Evolutionary conservation across 148 eudicot species (phyloP).

Genomic region (Polygonum maritimum): DNA sequence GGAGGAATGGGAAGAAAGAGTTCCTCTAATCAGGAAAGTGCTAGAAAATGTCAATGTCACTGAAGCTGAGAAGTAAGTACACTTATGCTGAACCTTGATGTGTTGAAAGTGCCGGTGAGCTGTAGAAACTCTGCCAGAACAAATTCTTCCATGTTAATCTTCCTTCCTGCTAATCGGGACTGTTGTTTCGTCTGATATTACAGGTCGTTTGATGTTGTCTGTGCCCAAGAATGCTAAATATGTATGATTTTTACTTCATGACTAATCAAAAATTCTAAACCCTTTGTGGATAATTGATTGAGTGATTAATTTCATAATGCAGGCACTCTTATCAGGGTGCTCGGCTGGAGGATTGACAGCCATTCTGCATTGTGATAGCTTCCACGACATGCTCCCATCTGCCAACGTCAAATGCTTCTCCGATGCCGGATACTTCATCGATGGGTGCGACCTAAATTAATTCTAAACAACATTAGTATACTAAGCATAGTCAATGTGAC

Average conservation of each 20-base stretch:
- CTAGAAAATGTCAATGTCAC: constrained; percentile 38
- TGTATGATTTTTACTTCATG: constrained; percentile 22
- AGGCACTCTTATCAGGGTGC: constrained; percentile 7
- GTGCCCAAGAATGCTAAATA: constrained; percentile 49
- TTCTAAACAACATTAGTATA: no score
- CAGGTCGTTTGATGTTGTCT: constrained; percentile 32
- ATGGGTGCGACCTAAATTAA: background rate
- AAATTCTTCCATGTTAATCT: background rate
- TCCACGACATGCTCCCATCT: background rate
- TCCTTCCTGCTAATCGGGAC: background rate
- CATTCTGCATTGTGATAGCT: constrained; percentile 8
- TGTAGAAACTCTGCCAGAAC: background rate
- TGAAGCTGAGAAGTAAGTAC: constrained; percentile 55
- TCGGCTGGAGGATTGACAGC: constrained; percentile 3
- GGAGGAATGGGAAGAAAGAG: constrained; percentile 36
- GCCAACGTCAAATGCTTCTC: constrained; percentile 11
- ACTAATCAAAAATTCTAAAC: background rate
- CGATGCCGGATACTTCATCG: constrained; percentile 5
- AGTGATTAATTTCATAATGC: background rate
- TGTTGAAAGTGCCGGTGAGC: background rate
- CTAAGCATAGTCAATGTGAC: background rate
- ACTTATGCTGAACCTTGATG: background rate
- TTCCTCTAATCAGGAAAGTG: constrained; percentile 45
- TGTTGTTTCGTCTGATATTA: constrained; percentile 7
- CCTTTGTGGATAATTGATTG: background rate